These are phyloP conservation scores for Penicillium verhagenii DNA, from an alignment of 495 filamentous ascomycete genomes.

Conservation along the genomic window DNA sequence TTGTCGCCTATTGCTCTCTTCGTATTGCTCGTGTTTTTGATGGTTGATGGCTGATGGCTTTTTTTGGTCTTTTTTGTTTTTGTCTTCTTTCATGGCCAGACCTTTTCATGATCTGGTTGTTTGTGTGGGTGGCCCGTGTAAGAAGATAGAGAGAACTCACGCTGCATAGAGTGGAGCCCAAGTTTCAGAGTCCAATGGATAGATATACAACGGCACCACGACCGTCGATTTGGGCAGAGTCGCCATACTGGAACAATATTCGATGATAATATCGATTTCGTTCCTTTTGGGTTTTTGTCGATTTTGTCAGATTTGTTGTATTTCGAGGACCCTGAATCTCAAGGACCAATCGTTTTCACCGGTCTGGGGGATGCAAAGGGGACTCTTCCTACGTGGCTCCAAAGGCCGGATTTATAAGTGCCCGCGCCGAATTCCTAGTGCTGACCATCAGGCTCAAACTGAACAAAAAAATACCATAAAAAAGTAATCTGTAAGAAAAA, in stretches of 20 bases:
- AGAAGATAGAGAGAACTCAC: too few species aligned
- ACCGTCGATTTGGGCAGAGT: not conserved
- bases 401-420: not conserved
- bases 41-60: not conserved
- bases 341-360: not conserved
- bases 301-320: too few species aligned
- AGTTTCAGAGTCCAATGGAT: conserved; percentile 2
- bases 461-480: not conserved
- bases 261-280: not conserved
- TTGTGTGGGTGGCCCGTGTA: too few species aligned
- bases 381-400: not conserved
- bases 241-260: not conserved
- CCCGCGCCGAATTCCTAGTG: not conserved
- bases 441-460: not conserved
- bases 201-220: conserved; percentile 5
- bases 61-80: not conserved
- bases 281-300: too few species aligned
- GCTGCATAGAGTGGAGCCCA: conserved; percentile 5
- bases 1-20: not conserved
- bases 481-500: not conserved
- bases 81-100: not conserved
- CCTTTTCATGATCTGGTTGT: not conserved
- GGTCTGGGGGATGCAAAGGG: not conserved
- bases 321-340: not conserved
- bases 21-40: too few species aligned